Evolutionary conservation across 2,329 filamentous ascomycete genomes (phyloP), one percentile per base, ranked within the genome.

Genomic region (Pleoardoris graminearum): DNA sequence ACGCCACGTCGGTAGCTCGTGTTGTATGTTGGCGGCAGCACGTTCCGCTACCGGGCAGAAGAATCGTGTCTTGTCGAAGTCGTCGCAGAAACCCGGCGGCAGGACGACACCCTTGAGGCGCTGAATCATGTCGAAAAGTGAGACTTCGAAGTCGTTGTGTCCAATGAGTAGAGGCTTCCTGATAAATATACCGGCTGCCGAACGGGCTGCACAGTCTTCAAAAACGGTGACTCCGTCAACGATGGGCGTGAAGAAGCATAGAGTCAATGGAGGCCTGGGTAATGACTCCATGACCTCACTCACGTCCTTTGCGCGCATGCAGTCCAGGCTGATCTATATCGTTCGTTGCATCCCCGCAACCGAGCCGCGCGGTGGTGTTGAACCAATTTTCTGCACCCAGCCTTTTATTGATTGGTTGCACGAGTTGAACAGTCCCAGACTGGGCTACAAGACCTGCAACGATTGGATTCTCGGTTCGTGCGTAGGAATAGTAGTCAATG

Each of bases 401-500:
- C 62, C 57, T 10, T 65, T 58, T 17, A 55, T 60, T 0, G 66
- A 72, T 32, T 66, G 68, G 7, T 57, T 59, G 36, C 60, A 41
- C 41, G 65, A 71, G 52, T 67, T 67, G 35, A 72, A 60, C 1
- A 3, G 74, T 79, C 2, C 80, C 80, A 3, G 80, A 82, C 27
- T 76, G 71, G 3, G 76, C 67, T 50, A 82, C 78, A 8, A 80
- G 66, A 3, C 73, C 79, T 6, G 71, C 63, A n/a, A 76, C 75
- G 11, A 83, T 82, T 6, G 81, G 79, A 22, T 82, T 76, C 0
- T 75, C 46, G 7, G 60, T 59, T 50, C 76, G 80, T 0, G 80
- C 76, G 46, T 80, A 83, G 0, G 76, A 69, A 70, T 75, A 80
- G 61, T 77, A 79, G 55, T 82, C 79, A 0, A 77, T 76, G 0